Evolutionary conservation across 2,329 filamentous ascomycete genomes (phyloP), one percentile per base, ranked within the genome.

Genomic region (Microascus cirrosus): DNA sequence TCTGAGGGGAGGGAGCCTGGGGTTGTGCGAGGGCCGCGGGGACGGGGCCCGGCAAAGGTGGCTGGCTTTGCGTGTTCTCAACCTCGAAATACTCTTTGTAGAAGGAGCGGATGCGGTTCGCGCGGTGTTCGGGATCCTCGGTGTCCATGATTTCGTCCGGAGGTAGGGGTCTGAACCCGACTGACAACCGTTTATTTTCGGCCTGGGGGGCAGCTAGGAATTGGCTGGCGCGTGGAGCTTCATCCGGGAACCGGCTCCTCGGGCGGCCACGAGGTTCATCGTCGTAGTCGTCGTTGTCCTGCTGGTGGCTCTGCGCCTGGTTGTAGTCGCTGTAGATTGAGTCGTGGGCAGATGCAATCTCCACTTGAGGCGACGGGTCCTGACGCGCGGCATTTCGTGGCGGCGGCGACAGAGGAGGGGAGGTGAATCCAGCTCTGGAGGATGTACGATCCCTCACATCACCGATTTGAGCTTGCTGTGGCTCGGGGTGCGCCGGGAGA

Each of bases 31-130:
- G 13, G 10, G 22, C 51, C 18, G 53, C 50, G 15, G 34, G 50
- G 11, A 48, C 28, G n/a, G 52, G 50, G 51, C 62, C 50, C 12
- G 70, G 73, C 64, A 78, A 63, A 1, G 74, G 73, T 28, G 75
- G 76, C n/a, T 71, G 65, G 6, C 68, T 63, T 71, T 64, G 64
- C 60, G 78, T 83, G 50, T 96, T 93, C 63, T 97, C 94, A 65
- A 99, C 93, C 63, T 97, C 94, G 65, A 99, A 99, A 75, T 99
- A 99, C 69, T 99, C 94, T 76, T 96, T 96, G 77, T 99, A 99
- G 77, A 99, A 99, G 3, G 94, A 99, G 70, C 94, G 84, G 64
- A 99, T 99, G 59, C 94, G 86, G 76, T 96, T 97, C 62, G 94
- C 94, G 66, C 94, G 85, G 67, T 93, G 86, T 71, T 97, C 94